Evolutionary conservation across 176 grass and related monocot genomes (phyloP), one percentile per base, ranked within the genome.

Genomic region (Ensete glaucum): DNA sequence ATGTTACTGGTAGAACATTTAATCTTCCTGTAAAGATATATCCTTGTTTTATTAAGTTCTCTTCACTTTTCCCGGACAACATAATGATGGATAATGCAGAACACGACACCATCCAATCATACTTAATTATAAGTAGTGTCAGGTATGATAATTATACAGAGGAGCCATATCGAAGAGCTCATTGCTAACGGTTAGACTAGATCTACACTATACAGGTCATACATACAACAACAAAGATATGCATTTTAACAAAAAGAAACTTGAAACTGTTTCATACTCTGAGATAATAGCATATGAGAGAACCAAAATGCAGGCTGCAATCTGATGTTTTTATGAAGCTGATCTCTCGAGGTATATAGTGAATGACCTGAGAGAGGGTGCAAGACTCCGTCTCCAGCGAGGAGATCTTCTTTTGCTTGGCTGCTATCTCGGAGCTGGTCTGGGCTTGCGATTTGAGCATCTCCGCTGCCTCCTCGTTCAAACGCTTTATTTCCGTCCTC

Each of bases 291-390:
- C 54, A 57, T 57, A 15, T 4, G 9, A 16, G 56, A 59, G 56
- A 59, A 19, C 20, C 12, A 59, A 19, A n/a, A 15, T 56, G 4
- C n/a, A 59, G 16, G 16, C 63, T 27, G n/a, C 2, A 10, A 66
- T 66, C 20, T 34, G 14, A 14, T 14, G 7, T 25, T 29, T 29
- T 43, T 29, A 67, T 9, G 23, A 14, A 67, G 9, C 2, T 29
- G 11, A 22, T 29, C 12, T 67, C 14, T 34, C 23, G 14, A 17
- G n/a, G 11, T 53, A 17, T 53, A 66, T 21, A 50, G 53, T 75
- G 50, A 67, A 58, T 48, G 26, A 90, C 89, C 93, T 96, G 89
- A 66, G 85, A 87, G 62, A 92, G 79, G 23, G 87, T 90, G 48
- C 81, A 73, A 21, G 80, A 84, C 80, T 92, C 93, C 15, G 67